Evolutionary conservation across 2,329 filamentous ascomycete genomes (phyloP).

Genomic region (Talaromyces albobiverticillius): DNA sequence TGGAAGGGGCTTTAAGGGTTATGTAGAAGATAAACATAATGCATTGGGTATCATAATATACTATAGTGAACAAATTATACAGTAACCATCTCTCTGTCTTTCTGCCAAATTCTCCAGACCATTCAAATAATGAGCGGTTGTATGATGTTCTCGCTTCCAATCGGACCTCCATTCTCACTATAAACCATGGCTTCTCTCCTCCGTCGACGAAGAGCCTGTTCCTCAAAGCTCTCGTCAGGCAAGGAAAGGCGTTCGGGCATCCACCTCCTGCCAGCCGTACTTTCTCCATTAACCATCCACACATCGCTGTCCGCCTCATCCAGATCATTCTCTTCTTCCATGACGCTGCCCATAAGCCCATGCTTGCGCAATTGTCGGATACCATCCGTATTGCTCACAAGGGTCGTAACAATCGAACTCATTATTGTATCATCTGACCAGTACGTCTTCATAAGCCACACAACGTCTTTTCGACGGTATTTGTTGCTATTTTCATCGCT

Average conservation of each 20-base stretch:
- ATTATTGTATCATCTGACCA: constrained; percentile 43
- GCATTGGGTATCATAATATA: constrained; percentile 28
- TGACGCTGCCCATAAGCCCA: constrained; percentile 42
- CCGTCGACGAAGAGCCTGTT: constrained; percentile 70
- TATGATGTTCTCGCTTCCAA: constrained; percentile 75
- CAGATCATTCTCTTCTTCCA: constrained; percentile 46
- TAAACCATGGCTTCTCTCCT: constrained; percentile 87
- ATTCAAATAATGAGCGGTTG: constrained; percentile 51
- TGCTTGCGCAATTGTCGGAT: constrained; percentile 40
- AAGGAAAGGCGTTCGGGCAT: constrained; percentile 29
- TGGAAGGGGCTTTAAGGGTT: constrained; percentile 64
- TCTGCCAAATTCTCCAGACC: background rate
- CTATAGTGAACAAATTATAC: background rate
- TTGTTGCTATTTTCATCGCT: background rate
- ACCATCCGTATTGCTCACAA: constrained; percentile 37
- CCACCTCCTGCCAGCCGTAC: constrained; percentile 45
- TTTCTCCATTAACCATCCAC: constrained; percentile 52
- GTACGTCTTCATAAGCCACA: constrained; percentile 41
- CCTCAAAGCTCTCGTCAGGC: constrained; percentile 40
- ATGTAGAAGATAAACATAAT: constrained; percentile 5
- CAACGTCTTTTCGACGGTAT: constrained; percentile 38
- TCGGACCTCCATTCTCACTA: constrained; percentile 75
- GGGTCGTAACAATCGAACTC: constrained; percentile 40
- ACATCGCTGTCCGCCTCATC: constrained; percentile 46
- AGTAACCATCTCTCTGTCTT: background rate